A percentile compares a stretch with the other conserved stretches of the same genome.
phyloP scores from a whole-genome alignment of 805 yeast genomes.

The Grigorovia jiainica region DNA sequence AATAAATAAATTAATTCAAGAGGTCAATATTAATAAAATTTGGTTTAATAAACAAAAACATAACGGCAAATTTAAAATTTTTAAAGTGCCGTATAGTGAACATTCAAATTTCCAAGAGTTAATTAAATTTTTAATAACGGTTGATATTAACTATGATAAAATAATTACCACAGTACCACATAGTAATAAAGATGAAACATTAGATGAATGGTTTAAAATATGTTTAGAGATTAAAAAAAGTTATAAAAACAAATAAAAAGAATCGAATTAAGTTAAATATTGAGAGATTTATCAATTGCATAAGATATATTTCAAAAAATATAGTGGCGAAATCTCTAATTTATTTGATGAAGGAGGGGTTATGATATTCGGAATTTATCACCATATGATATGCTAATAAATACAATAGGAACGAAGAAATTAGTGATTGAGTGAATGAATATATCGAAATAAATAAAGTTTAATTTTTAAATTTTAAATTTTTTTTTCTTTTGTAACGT shows the following conservation, averaged over 20 bases:
- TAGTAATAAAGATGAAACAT: constrained; percentile 19
- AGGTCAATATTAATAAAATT: constrained; percentile 8
- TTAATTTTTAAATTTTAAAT: too few relatives aligned
- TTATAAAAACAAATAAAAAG: constrained; percentile 2
- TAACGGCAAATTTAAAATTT: constrained; percentile 35
- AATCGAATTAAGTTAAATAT: too few relatives aligned
- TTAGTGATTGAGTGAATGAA: too few relatives aligned
- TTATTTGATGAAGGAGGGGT: too few relatives aligned
- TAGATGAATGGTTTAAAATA: constrained; percentile 29
- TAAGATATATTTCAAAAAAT: too few relatives aligned
- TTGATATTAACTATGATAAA: constrained; percentile 34
- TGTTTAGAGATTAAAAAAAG: constrained; percentile 19
- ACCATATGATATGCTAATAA: too few relatives aligned
- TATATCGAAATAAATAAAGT: too few relatives aligned
- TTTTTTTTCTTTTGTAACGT: too few relatives aligned
- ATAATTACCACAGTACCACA: constrained; percentile 73
- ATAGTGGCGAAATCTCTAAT: too few relatives aligned
- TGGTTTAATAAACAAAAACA: constrained; percentile 25
- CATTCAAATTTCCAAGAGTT: constrained; percentile 86
- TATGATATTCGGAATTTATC: too few relatives aligned
- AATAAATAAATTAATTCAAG: not conserved
- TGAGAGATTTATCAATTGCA: too few relatives aligned
- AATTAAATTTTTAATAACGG: constrained; percentile 46
- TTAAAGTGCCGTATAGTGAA: constrained; percentile 81
- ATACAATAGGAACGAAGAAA: too few relatives aligned